Evolutionary conservation across 2,329 filamentous ascomycete genomes (phyloP).

Genomic region (Phialophora verrucosa): DNA sequence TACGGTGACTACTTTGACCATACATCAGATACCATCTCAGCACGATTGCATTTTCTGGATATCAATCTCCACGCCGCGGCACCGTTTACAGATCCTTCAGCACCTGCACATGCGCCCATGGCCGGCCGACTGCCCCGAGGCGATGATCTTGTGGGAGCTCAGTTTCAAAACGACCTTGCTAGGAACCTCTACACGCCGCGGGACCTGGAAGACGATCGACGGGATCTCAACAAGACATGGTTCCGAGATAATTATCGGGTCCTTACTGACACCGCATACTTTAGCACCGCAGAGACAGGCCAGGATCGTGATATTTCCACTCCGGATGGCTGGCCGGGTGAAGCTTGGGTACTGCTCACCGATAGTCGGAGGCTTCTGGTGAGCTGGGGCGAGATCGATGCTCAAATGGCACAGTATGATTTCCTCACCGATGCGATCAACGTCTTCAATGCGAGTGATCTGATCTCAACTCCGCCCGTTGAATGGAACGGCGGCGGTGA

Average conservation of each 20-base stretch:
- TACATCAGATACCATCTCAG: slow-evolving; percentile 62
- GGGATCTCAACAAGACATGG: slow-evolving; percentile 65
- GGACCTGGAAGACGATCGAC: slow-evolving; percentile 57
- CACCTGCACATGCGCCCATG: slow-evolving; percentile 50
- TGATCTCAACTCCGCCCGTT: slow-evolving; percentile 40
- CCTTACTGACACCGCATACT: slow-evolving; percentile 54
- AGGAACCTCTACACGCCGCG: slow-evolving; percentile 58
- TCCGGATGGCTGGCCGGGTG: slow-evolving; percentile 68
- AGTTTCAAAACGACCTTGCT: slow-evolving; percentile 52
- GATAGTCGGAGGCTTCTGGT: slow-evolving; percentile 61
- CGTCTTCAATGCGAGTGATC: slow-evolving; percentile 59
- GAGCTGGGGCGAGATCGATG: slow-evolving; percentile 62
- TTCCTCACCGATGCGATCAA: slow-evolving; percentile 55
- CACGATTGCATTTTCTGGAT: slow-evolving; percentile 59
- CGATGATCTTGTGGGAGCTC: slow-evolving; percentile 53
- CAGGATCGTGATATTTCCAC: slow-evolving; percentile 49
- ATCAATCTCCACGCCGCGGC: slow-evolving; percentile 66
- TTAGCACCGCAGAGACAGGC: slow-evolving; percentile 43
- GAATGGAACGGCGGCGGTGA: slow-evolving; percentile 46
- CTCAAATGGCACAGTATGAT: slow-evolving; percentile 63
- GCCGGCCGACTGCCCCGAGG: slow-evolving; percentile 53
- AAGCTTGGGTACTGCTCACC: slow-evolving; percentile 62
- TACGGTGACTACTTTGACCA: slow-evolving; percentile 59
- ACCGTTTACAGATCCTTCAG: slow-evolving; percentile 49
- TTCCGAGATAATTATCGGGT: slow-evolving; percentile 40